Conservation (phyloP, 2,329 filamentous ascomycete genomes). For the Ascochyta viciae-villosae region DNA sequence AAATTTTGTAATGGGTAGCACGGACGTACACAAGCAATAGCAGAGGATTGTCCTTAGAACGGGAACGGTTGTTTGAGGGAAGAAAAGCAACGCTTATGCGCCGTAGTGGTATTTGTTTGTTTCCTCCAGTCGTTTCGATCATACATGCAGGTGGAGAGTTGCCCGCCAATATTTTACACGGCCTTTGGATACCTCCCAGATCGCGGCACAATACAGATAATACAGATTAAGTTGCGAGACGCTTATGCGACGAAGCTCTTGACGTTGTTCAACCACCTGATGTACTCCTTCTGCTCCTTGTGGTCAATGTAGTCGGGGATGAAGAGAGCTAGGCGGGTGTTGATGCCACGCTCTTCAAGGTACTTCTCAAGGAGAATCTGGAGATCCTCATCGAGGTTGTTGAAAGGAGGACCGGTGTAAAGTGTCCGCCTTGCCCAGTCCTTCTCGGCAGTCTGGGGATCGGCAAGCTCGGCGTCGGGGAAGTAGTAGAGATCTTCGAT, state of each 20-base stretch:
- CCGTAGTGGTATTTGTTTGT: slow-evolving; percentile 6
- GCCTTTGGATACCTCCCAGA: slow-evolving; percentile 23
- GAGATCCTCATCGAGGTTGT: slow-evolving; percentile 93
- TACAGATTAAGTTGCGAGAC: slow-evolving; percentile 21
- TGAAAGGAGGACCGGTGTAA: slow-evolving; percentile 92
- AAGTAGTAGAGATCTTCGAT: slow-evolving; percentile 94
- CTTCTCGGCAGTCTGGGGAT: slow-evolving; percentile 76
- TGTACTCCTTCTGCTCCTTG: slow-evolving; percentile 98
- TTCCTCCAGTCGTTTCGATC: slow-evolving; percentile 7
- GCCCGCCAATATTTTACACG: slow-evolving; percentile 37
- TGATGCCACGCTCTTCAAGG: slow-evolving; percentile 92
- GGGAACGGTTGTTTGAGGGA: not conserved
- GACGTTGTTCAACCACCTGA: slow-evolving; percentile 85
- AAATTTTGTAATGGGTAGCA: not conserved
- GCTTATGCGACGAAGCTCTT: slow-evolving; percentile 78
- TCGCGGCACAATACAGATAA: slow-evolving; percentile 23
- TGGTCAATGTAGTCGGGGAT: slow-evolving; percentile 95
- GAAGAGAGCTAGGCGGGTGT: slow-evolving; percentile 84
- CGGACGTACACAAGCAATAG: not conserved
- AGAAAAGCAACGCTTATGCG: slow-evolving; percentile 9
- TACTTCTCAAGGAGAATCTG: slow-evolving; percentile 92
- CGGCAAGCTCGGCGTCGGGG: slow-evolving; percentile 76
- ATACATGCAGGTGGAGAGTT: slow-evolving; percentile 13
- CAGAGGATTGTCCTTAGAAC: not conserved
- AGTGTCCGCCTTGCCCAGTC: slow-evolving; percentile 77